These are phyloP conservation scores for Candida piceae DNA, from an alignment of 805 yeast species.

Conservation along the genomic window DNA sequence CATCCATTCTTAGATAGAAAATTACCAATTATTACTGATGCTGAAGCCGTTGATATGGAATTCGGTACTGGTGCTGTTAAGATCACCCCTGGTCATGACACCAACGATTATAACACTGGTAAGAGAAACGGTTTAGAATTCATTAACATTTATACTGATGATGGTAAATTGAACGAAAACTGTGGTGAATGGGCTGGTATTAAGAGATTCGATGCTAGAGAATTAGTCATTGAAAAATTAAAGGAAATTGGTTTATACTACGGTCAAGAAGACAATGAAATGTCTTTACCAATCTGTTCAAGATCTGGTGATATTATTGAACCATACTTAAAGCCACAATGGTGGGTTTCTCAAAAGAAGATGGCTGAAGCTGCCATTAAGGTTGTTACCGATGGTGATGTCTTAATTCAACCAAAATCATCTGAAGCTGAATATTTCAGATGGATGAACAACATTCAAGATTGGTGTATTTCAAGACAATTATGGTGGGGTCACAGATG, in stretches of 20 bases:
- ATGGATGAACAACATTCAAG: constrained; percentile 95
- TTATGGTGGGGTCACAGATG: constrained; percentile 96
- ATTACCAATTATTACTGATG: constrained; percentile 83
- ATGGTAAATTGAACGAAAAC: constrained; percentile 83
- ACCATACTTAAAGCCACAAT: constrained; percentile 95
- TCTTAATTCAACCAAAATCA: constrained; percentile 78
- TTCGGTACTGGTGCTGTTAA: constrained; percentile 99
- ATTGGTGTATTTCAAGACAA: constrained; percentile 98
- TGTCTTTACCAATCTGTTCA: constrained; percentile 91
- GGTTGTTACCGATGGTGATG: constrained; percentile 77
- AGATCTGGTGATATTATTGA: constrained; percentile 97
- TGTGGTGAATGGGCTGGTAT: constrained; percentile 92
- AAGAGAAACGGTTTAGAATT: constrained; percentile 87
- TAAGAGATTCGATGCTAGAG: constrained; percentile 93
- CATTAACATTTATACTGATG: constrained; percentile 86
- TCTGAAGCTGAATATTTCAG: constrained; percentile 91
- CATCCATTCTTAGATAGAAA: constrained; percentile 88
- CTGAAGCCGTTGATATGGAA: constrained; percentile 97
- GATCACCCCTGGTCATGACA: constrained; percentile 98
- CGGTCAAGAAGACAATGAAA: constrained; percentile 90
- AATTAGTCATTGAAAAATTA: constrained; percentile 72
- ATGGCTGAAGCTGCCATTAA: constrained; percentile 85
- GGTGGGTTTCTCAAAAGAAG: constrained; percentile 94
- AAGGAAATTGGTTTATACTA: constrained; percentile 68
- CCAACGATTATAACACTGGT: constrained; percentile 94